These are phyloP conservation scores for Arabidopsis lyrata DNA, from an alignment of 441 rosid species.

Conservation along the genomic window DNA sequence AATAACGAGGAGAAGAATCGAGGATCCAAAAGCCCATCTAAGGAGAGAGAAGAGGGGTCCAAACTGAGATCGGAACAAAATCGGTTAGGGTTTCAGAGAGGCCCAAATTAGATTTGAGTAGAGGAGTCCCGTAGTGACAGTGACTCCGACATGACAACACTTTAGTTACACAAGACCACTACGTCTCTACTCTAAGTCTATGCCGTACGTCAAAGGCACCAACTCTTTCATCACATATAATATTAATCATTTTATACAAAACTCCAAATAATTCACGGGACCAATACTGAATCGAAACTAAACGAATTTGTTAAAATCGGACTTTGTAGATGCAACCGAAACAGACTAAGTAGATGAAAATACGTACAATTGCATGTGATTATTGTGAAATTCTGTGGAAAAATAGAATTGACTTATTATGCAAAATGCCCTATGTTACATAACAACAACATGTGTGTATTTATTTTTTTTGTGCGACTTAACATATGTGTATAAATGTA, in stretches of 20 bases:
- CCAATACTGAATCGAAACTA: conserved; percentile 4
- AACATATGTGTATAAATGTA: not conserved
- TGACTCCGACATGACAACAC: conserved; percentile 39
- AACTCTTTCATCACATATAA: conserved; percentile 9
- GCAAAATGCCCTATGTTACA: not conserved
- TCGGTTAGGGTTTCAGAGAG: conserved; percentile 19
- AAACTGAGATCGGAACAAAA: conserved; percentile 18
- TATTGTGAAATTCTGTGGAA: not conserved
- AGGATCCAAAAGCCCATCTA: conserved; percentile 35
- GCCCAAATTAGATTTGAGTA: conserved; percentile 40
- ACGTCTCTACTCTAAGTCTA: conserved; percentile 33
- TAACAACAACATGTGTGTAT: no score
- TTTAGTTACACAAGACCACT: conserved; percentile 27
- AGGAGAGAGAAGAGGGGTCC: conserved; percentile 24
- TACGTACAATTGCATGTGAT: not conserved
- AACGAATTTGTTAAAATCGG: not conserved
- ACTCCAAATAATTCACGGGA: conserved; percentile 17
- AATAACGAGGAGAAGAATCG: not conserved
- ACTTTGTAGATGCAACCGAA: conserved; percentile 15
- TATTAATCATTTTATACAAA: conserved; percentile 6
- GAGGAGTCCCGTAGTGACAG: conserved; percentile 38
- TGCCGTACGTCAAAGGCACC: conserved; percentile 44
- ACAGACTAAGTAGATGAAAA: not conserved
- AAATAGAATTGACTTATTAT: not conserved
- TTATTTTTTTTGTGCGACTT: no score